Evolutionary conservation across 768 basidiomycete species (phyloP).

Genomic region (Naganishia randhawae): DNA sequence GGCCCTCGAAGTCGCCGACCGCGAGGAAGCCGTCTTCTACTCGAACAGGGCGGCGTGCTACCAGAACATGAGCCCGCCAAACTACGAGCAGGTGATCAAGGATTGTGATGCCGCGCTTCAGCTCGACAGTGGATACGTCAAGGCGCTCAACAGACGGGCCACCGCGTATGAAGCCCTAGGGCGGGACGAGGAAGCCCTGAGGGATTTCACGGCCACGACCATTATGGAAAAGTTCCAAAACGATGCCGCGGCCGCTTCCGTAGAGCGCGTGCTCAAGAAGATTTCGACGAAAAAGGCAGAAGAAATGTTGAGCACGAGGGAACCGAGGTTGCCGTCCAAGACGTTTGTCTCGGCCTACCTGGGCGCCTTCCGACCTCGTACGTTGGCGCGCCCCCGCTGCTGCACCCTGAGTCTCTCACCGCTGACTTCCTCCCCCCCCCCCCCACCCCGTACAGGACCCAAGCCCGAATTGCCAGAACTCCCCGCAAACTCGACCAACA

Average conservation of each 20-base stretch:
- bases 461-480: constrained; percentile 69
- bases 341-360: constrained; percentile 95
- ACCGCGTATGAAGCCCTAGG: constrained; percentile 75
- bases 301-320: constrained; percentile 70
- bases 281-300: constrained; percentile 68
- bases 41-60: constrained; percentile 99
- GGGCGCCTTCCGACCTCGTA: constrained; percentile 87
- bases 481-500: constrained; percentile 55
- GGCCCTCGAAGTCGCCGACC: constrained; percentile 54
- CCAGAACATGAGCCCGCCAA: constrained; percentile 81
- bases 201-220: constrained; percentile 93
- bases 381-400: constrained; percentile 46
- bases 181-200: constrained; percentile 68
- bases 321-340: constrained; percentile 76
- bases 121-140: constrained; percentile 79
- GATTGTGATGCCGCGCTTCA: constrained; percentile 87
- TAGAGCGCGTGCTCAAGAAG: constrained; percentile 88
- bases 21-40: constrained; percentile 84
- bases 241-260: constrained; percentile 67
- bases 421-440: constrained; percentile 2
- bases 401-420: background rate
- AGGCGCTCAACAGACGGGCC: constrained; percentile 75
- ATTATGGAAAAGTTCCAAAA: constrained; percentile 92
- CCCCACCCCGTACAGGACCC: constrained; percentile 57
- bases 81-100: constrained; percentile 72